Evolutionary conservation across 148 eudicot genomes (phyloP), one percentile per base, ranked within the genome.

Genomic region (Silene uniflora): DNA sequence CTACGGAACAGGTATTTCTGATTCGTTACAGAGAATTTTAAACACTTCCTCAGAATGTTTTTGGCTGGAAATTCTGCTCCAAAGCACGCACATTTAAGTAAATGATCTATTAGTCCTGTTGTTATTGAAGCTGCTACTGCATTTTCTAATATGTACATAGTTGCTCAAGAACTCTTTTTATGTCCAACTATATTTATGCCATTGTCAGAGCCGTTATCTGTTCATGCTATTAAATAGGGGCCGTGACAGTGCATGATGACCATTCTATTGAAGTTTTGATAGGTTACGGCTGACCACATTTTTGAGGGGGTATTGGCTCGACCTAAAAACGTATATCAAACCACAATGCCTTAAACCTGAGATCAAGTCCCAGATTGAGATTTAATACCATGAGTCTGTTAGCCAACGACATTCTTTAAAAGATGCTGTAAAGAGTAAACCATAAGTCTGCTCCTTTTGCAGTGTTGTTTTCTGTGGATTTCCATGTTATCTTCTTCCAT

Each of bases 1-100:
- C 67, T 96, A 84, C 88, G 94, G 73, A 96, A 96, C 90, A 96
- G 99, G 99, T 96, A 84, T 47, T 62, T 24, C 35, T 25, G 67
- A 62, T 61, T 61, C 19, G 64, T 5, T 22, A 61, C 21, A 19
- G 23, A 71, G 42, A 17, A 18, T 19, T 25, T 3, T 14, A 22
- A 47, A 8, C 18, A 9, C 2, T 68, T 21, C 44, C 7, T 0
- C 3, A 9, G 21, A 12, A 32, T 19, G 9, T 1, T 52, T 61
- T 61, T 65, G 44, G 69, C 19, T 27, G 65, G 65, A 23, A 62
- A 22, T 22, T 21, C 13, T 49, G 55, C 11, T 49, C 4, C 16
- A 16, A 10, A 14, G 55, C 55, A 11, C 55, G 11, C 55, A 49
- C 4, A 35, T 35, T 49, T 12, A 49, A 14, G 11, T 49, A 12